phyloP scores from a whole-genome alignment of 495 filamentous ascomycete species.

The Penicillium diatomitis region DNA sequence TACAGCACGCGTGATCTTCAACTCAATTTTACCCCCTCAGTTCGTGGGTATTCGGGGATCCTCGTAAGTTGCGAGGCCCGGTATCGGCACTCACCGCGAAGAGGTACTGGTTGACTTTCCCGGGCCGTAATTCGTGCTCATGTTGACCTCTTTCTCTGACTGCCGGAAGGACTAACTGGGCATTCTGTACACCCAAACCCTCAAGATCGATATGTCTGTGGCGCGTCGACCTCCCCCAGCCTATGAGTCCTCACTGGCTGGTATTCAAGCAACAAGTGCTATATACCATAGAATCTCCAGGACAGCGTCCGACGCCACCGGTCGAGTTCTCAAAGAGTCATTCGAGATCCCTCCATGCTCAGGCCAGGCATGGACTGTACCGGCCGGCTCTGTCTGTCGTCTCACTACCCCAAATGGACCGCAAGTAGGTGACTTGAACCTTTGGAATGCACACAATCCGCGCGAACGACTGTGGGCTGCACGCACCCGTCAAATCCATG shows the following conservation, averaged over 20 bases:
- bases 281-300: conserved; percentile 33
- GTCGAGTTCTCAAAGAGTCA: conserved; percentile 23
- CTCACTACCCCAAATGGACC: conserved; percentile 66
- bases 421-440: conserved; percentile 74
- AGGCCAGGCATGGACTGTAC: conserved; percentile 55
- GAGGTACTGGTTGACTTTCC: too few species aligned
- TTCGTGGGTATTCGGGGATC: too few species aligned
- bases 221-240: conserved; percentile 33
- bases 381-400: conserved; percentile 53
- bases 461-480: conserved; percentile 73
- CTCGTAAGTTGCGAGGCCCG: too few species aligned
- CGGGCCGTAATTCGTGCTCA: too few species aligned
- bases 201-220: conserved; percentile 15
- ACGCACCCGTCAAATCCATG: conserved; percentile 68
- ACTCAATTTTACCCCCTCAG: too few species aligned
- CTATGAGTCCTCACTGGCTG: conserved; percentile 29
- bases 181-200: too few species aligned
- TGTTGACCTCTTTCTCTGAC: too few species aligned
- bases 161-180: too few species aligned
- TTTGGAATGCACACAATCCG: conserved; percentile 69
- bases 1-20: too few species aligned
- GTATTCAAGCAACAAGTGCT: conserved; percentile 27
- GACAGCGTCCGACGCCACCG: conserved; percentile 24
- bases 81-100: too few species aligned
- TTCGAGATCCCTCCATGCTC: conserved; percentile 43